Conservation (phyloP, 441 rosid genomes). For the Raphanus hybrid region DNA sequence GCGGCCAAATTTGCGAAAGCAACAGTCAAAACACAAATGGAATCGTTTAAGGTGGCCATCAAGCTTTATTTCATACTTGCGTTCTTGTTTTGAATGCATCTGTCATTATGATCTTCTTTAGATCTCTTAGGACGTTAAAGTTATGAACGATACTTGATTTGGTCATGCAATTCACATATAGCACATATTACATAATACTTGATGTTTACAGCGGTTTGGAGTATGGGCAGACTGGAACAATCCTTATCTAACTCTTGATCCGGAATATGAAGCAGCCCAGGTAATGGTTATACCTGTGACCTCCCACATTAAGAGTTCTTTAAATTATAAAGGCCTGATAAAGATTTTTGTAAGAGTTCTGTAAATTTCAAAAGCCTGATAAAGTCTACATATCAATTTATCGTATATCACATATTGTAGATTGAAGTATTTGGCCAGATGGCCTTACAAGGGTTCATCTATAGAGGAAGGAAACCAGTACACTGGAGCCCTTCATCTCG, state of each 20-base stretch:
- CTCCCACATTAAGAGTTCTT: constrained; percentile 25
- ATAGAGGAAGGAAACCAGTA: constrained; percentile 97
- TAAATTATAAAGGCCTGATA: constrained; percentile 24
- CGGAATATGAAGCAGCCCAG: constrained; percentile 98
- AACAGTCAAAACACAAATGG: constrained; percentile 96
- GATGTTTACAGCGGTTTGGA: constrained; percentile 85
- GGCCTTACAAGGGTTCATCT: constrained; percentile 87
- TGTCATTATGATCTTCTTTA: constrained; percentile 2
- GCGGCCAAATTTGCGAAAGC: constrained; percentile 94
- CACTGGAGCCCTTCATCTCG: constrained; percentile 99
- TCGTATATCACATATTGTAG: constrained; percentile 50
- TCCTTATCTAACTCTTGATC: constrained; percentile 93
- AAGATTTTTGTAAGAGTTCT: constrained; percentile 19
- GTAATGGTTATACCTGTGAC: constrained; percentile 50
- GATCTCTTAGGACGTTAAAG: constrained; percentile 17
- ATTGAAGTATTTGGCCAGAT: constrained; percentile 94
- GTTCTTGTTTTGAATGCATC: constrained; percentile 16
- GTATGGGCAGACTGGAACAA: constrained; percentile 97
- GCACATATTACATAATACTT: constrained; percentile 5
- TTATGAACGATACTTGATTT: neutral
- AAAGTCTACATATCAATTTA: constrained; percentile 22
- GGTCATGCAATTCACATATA: constrained; percentile 17
- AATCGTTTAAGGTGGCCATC: constrained; percentile 81
- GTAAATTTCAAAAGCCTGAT: constrained; percentile 25
- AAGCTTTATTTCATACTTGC: constrained; percentile 7